Conservation (phyloP, 768 basidiomycete genomes). For the Mycena latifolia region DNA sequence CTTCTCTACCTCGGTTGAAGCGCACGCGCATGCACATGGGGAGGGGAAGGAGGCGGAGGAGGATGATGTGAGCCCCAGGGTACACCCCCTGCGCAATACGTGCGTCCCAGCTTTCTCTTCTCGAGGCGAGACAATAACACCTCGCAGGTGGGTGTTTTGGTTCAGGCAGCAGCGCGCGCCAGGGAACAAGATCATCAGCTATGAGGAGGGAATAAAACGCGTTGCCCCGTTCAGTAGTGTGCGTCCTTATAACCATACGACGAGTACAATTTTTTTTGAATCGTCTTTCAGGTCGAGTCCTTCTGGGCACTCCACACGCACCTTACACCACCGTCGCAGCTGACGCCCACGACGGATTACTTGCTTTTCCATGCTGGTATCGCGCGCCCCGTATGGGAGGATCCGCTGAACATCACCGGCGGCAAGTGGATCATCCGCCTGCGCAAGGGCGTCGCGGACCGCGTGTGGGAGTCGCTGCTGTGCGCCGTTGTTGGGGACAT, state of each 20-base stretch:
- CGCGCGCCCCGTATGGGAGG: slow-evolving; percentile 95
- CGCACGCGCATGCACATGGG: slow-evolving; percentile 43
- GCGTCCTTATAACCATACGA: no score
- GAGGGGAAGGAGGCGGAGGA: slow-evolving; percentile 50
- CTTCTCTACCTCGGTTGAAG: slow-evolving; percentile 73
- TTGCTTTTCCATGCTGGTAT: slow-evolving; percentile 91
- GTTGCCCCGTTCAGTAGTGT: slow-evolving; percentile 92
- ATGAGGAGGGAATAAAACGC: slow-evolving; percentile 96
- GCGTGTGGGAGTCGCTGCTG: slow-evolving; percentile 92
- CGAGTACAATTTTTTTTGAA: no score
- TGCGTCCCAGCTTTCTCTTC: slow-evolving; percentile 41
- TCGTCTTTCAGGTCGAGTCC: slow-evolving; percentile 95
- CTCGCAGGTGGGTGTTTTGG: slow-evolving; percentile 88
- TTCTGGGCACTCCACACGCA: slow-evolving; percentile 97
- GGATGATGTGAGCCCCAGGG: slow-evolving; percentile 41
- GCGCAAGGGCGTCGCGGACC: slow-evolving; percentile 90
- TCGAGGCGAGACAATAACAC: not conserved
- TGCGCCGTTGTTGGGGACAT: slow-evolving; percentile 92
- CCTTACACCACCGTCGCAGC: slow-evolving; percentile 84
- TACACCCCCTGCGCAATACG: slow-evolving; percentile 89
- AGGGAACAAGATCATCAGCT: slow-evolving; percentile 90
- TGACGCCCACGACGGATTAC: slow-evolving; percentile 93
- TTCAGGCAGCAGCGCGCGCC: slow-evolving; percentile 92
- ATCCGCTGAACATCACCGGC: slow-evolving; percentile 86
- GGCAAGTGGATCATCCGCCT: slow-evolving; percentile 98